Conservation (phyloP, 2,329 filamentous ascomycete genomes). For the Sclerotinia minor region DNA sequence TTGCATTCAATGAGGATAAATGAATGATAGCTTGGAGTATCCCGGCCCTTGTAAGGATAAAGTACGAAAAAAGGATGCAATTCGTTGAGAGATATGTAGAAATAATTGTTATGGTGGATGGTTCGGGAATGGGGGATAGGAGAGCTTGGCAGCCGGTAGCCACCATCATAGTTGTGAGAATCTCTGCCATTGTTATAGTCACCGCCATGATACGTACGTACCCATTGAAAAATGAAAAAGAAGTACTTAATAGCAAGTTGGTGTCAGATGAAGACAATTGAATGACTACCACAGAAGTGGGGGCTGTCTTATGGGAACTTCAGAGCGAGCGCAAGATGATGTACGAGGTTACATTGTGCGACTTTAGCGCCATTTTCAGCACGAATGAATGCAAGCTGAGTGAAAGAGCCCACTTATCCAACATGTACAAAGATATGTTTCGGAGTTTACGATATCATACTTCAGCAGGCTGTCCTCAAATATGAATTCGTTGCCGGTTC, state of each 20-base stretch:
- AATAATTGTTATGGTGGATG: neutral
- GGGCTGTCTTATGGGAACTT: neutral
- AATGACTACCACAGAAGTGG: neutral
- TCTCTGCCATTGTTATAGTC: neutral
- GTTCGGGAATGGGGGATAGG: neutral
- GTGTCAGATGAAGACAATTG: neutral
- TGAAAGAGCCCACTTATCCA: neutral
- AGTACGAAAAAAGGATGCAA: neutral
- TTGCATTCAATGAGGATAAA: constrained; percentile 11
- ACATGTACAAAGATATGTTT: neutral
- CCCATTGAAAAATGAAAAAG: neutral
- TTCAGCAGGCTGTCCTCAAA: too few species aligned
- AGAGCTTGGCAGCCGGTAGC: neutral
- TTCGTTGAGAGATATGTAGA: neutral
- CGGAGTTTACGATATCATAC: too few species aligned
- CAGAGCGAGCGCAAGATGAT: neutral
- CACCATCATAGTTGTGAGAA: neutral
- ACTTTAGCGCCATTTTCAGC: neutral
- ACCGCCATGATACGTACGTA: neutral
- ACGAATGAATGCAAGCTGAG: neutral
- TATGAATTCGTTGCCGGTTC: too few species aligned
- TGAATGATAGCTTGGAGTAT: neutral
- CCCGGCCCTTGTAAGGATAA: neutral
- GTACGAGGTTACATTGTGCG: neutral
- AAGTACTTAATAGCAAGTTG: neutral